phyloP scores from a whole-genome alignment of 352 stramenopile species.

The Pythium diclinum region DNA sequence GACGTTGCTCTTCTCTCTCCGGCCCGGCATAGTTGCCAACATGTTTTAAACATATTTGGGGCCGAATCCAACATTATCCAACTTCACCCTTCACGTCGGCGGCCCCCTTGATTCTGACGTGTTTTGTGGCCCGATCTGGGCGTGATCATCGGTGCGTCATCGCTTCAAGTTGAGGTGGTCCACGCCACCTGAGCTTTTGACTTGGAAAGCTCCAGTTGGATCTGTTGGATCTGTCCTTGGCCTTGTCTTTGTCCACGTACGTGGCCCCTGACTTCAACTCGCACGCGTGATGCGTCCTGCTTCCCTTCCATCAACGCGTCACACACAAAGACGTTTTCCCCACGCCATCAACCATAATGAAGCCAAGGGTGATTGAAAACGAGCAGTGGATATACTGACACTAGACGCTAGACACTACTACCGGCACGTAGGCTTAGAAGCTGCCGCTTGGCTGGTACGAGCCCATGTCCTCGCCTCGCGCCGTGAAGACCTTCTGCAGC shows the following conservation, averaged over 20 bases:
- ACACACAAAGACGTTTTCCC: too few relatives aligned
- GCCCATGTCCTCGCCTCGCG: conserved; percentile 54
- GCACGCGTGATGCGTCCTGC: not conserved
- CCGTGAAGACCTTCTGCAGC: conserved; percentile 66
- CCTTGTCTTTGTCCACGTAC: not conserved
- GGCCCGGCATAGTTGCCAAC: not conserved
- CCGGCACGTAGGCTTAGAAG: conserved; percentile 33
- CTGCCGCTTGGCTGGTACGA: conserved; percentile 63
- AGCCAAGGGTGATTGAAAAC: too few relatives aligned
- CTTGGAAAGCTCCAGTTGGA: not conserved
- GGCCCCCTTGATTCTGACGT: conserved; percentile 23
- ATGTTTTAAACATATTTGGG: conserved; percentile 19
- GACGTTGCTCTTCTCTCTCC: not conserved
- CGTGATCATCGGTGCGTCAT: conserved; percentile 14
- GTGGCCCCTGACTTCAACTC: not conserved
- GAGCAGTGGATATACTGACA: too few relatives aligned
- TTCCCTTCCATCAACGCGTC: not conserved
- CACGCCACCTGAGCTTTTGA: conserved; percentile 16
- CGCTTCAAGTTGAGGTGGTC: conserved; percentile 29
- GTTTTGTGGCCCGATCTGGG: not conserved
- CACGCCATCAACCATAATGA: too few relatives aligned
- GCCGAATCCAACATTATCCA: not conserved
- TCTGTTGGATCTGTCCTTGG: too few relatives aligned
- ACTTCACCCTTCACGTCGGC: conserved; percentile 11
- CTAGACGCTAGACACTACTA: too few relatives aligned